Evolutionary conservation across 2,329 filamentous ascomycete species (phyloP), one percentile per base, ranked within the genome.

Genomic region (Trichophyton equinum): DNA sequence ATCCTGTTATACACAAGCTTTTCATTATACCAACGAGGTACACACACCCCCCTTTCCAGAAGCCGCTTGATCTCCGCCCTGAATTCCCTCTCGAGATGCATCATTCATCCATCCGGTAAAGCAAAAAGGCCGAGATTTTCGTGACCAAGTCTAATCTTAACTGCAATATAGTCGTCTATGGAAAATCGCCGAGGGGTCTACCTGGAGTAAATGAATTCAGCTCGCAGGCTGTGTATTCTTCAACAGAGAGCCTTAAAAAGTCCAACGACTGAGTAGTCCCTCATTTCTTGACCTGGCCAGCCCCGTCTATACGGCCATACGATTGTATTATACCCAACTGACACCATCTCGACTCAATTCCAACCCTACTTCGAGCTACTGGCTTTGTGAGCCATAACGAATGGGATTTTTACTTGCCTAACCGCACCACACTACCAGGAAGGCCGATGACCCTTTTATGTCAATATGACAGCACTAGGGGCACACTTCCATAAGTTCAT

Each of bases 1-100:
- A 68, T 70, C 60, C 40, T 70, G 42, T 27, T 70, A 47, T 68
- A 62, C 55, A 68, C 68, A 30, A 68, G 65, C 51, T 70, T 67
- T 60, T 63, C 65, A 30, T 61, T 70, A 46, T 70, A 67, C 60
- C 62, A 70, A 57, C 63, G 68, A 63, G 64, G 68, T 70, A 15
- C 22, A 13, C 25, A 11, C 8, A n/a, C n/a, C n/a, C n/a, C n/a
- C 9, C 13, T 25, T 13, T 49, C 22, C 15, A 15, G 9, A 38
- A 11, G 33, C 9, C 9, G 33, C 11, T 13, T 13, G 11, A 38
- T 38, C 2, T 13, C 33, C 33, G 11, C 11, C 9, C 33, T 13
- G 11, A 49, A 25, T 49, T 15, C 8, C 9, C 8, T 25, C 8
- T 49, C 22, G 22, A 27, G 6, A 4, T 49, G 3, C 46, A 15